Base-by-base conservation (phyloP, 495 filamentous ascomycete species). In the Aspergillus biplanus region DNA sequence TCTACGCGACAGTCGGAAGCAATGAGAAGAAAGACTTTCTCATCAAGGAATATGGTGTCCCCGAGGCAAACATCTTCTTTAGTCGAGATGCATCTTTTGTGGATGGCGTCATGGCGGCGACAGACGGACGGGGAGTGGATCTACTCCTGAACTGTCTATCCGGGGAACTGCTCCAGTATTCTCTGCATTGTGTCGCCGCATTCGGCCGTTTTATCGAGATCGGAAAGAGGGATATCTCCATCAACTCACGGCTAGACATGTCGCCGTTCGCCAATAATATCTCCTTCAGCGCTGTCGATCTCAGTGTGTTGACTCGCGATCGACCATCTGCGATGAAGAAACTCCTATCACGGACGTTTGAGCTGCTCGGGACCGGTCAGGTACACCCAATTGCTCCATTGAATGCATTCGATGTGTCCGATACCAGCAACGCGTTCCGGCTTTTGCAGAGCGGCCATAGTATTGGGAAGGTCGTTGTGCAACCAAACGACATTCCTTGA, bases 381-480 rank as follows among this genome's bases (percentile, higher is more conserved):
- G 2, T 50, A 7, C 47, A 18, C 11, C 47, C 47, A 9, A 27
- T 50, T 27, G 47, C 16, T 1, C 47, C 47, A 0, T 12, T 50
- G 47, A 50, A 50, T 31, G 16, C 27, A 8, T 50, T 50, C 27
- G 47, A 50, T 35, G 53, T 78, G 9, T 64, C 70, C 0, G 67
- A 84, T 15, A 65, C 79, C 8, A 73, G 79, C 48, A 61, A 72
- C 7, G 86, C 86, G 0, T 85, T 89, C 69, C 81, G 83, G 62
- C 65, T 71, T 3, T 69, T 89, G 55, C 85, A 87, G 61, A 68
- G 71, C 33, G 83, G 83, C 37, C 83, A 80, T 46, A 66, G 77
- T 8, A 67, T 80, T 31, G 87, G 87, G 2, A 89, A 89, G 66
- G 62, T 86, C 7, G 79, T 88, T 11, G 67, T 89, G 16, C 70